phyloP scores from a whole-genome alignment of 768 basidiomycete genomes.

The Leccinum longicurvipes region DNA sequence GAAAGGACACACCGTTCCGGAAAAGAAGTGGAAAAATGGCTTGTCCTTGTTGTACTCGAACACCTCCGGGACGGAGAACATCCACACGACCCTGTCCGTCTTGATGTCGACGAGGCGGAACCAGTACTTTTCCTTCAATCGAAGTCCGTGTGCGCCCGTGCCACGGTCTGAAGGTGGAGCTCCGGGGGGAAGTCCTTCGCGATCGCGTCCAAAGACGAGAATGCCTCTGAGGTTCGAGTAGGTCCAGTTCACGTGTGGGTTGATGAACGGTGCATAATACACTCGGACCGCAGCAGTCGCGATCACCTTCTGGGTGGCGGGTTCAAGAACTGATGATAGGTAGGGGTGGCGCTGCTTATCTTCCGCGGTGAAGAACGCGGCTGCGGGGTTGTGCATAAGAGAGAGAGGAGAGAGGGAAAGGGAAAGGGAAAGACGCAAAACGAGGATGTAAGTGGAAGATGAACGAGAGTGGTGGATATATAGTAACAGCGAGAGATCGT shows the following conservation, averaged over 20 bases:
- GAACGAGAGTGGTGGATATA: conserved; percentile 20
- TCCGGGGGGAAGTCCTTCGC: conserved; percentile 25
- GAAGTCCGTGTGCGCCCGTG: conserved; percentile 20
- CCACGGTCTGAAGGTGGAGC: conserved; percentile 20
- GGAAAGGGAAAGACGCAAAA: neutral
- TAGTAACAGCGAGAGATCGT: conserved; percentile 15
- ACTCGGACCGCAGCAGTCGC: conserved; percentile 56
- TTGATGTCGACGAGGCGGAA: conserved; percentile 61
- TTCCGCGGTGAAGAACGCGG: conserved; percentile 35
- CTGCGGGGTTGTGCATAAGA: conserved; percentile 31
- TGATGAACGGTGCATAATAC: conserved; percentile 56
- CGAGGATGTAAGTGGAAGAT: conserved; percentile 1
- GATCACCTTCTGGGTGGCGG: conserved; percentile 44
- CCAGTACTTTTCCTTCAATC: conserved; percentile 46
- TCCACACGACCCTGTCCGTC: conserved; percentile 61
- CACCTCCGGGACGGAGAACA: conserved; percentile 56
- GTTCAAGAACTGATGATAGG: conserved; percentile 38
- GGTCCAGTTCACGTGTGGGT: conserved; percentile 49
- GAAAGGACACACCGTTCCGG: conserved; percentile 64
- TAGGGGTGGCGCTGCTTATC: conserved; percentile 38
- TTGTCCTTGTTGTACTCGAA: conserved; percentile 79
- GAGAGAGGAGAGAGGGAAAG: neutral
- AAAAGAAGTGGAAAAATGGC: conserved; percentile 90
- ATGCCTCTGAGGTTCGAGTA: conserved; percentile 59
- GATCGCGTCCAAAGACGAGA: conserved; percentile 49